Evolutionary conservation across 768 basidiomycete genomes (phyloP).

Genomic region (Chiua virens): DNA sequence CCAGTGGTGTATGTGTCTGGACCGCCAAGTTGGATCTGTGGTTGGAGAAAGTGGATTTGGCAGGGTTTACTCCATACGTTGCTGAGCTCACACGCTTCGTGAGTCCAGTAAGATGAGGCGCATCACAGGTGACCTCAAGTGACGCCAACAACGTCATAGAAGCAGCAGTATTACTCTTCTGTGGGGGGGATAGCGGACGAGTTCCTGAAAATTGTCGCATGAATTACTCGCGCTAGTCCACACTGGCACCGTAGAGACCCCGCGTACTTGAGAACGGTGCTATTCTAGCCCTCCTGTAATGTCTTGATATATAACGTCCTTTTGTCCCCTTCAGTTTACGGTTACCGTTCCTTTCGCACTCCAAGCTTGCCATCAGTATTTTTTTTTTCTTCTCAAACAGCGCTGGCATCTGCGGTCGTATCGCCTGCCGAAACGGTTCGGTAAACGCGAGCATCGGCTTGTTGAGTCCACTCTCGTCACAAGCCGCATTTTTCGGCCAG

Average conservation of each 20-base stretch:
- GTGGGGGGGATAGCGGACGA: conserved; percentile 5
- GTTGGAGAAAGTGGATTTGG: background rate
- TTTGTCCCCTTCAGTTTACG: conserved; percentile 4
- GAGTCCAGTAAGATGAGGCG: conserved; percentile 10
- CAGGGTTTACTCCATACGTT: conserved; percentile 3
- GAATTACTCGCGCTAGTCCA: conserved; percentile 14
- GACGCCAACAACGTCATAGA: conserved; percentile 26
- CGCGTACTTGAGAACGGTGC: conserved; percentile 20
- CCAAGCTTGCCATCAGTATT: background rate
- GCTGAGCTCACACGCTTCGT: conserved; percentile 14
- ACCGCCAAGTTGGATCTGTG: too few relatives aligned
- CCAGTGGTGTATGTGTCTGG: background rate
- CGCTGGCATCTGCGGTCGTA: conserved; percentile 18
- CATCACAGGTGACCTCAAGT: conserved; percentile 27
- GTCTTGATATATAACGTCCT: conserved; percentile 19
- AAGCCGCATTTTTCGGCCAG: conserved; percentile 17
- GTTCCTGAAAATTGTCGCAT: conserved; percentile 23
- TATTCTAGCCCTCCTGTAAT: background rate
- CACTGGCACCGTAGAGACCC: conserved; percentile 30
- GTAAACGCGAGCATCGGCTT: conserved; percentile 24
- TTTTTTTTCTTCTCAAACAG: background rate
- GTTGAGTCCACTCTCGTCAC: conserved; percentile 21
- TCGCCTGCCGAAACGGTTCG: conserved; percentile 28
- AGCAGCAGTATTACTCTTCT: conserved; percentile 24
- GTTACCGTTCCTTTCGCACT: background rate